Percentiles rank a stretch among this genome's conserved stretches.
phyloP scores from a whole-genome alignment of 2,329 filamentous ascomycete genomes.

The Aspergillus fijiensis region DNA sequence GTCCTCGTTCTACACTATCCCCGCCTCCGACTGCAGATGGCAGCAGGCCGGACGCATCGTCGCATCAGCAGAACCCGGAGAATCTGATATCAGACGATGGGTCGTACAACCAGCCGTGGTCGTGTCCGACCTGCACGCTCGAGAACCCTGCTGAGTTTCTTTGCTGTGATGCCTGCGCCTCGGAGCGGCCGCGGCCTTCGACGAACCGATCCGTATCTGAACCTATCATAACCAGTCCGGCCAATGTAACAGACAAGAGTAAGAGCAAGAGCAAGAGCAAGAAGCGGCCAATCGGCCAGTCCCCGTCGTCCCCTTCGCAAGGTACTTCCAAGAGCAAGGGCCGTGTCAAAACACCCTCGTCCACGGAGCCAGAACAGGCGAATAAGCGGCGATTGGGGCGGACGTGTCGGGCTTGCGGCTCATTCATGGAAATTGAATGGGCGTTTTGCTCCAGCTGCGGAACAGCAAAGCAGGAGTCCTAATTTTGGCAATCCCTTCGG shows the following conservation, averaged over 20 bases:
- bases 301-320: constrained; percentile 15
- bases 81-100: constrained; percentile 28
- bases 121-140: constrained; percentile 61
- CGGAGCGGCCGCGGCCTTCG: constrained; percentile 50
- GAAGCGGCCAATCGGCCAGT: constrained; percentile 23
- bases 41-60: constrained; percentile 23
- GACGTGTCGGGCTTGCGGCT: constrained; percentile 58
- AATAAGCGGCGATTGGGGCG: constrained; percentile 55
- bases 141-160: constrained; percentile 61
- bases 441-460: constrained; percentile 64
- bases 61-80: constrained; percentile 9
- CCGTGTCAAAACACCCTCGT: constrained; percentile 38
- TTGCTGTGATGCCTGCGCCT: constrained; percentile 60
- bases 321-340: constrained; percentile 31
- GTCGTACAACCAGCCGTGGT: constrained; percentile 51
- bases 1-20: constrained; percentile 42
- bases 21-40: constrained; percentile 37
- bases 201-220: constrained; percentile 17
- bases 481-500: constrained; percentile 1
- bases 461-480: constrained; percentile 57
- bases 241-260: constrained; percentile 10
- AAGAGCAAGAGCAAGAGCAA: constrained; percentile 20
- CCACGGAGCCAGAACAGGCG: constrained; percentile 41
- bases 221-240: constrained; percentile 7
- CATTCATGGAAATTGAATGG: constrained; percentile 64